Percentiles rank a stretch among this genome's conserved stretches.
phyloP scores from a whole-genome alignment of 345 rosid genomes.

The Noccaea caerulescens region DNA sequence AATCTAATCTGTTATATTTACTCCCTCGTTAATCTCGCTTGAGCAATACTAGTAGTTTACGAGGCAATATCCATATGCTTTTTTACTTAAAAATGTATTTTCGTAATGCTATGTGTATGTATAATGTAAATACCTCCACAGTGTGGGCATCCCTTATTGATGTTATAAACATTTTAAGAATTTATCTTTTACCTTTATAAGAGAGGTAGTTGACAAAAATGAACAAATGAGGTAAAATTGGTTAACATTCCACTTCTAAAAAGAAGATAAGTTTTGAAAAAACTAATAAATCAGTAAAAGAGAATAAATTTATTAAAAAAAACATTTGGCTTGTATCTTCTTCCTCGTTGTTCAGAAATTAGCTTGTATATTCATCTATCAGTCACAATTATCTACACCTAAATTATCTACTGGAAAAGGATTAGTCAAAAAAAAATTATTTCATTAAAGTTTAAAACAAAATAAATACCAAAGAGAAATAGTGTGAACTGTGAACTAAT shows the following conservation, averaged over 20 bases:
- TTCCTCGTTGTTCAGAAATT: no score
- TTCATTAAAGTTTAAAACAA: neutral
- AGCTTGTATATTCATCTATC: no score
- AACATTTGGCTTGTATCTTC: neutral
- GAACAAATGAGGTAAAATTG: conserved; percentile 15
- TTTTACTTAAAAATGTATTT: neutral
- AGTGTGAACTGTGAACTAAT: no score
- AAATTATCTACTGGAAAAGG: neutral
- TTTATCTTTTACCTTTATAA: conserved; percentile 3
- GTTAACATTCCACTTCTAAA: conserved; percentile 26
- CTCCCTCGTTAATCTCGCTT: neutral
- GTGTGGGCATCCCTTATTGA: conserved; percentile 15
- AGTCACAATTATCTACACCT: neutral
- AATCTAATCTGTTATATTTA: neutral
- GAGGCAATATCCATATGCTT: neutral
- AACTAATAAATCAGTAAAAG: neutral
- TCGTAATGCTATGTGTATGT: neutral
- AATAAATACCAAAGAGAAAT: conserved; percentile 6
- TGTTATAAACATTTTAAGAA: conserved; percentile 11
- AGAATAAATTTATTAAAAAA: neutral
- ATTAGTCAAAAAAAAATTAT: neutral
- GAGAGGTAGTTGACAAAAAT: conserved; percentile 13
- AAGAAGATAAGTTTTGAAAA: neutral
- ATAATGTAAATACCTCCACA: conserved; percentile 21
- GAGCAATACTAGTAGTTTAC: neutral